These are phyloP conservation scores for Sporisorium graminicola DNA, from an alignment of 1,284 basidiomycete genomes.

Conservation along the genomic window DNA sequence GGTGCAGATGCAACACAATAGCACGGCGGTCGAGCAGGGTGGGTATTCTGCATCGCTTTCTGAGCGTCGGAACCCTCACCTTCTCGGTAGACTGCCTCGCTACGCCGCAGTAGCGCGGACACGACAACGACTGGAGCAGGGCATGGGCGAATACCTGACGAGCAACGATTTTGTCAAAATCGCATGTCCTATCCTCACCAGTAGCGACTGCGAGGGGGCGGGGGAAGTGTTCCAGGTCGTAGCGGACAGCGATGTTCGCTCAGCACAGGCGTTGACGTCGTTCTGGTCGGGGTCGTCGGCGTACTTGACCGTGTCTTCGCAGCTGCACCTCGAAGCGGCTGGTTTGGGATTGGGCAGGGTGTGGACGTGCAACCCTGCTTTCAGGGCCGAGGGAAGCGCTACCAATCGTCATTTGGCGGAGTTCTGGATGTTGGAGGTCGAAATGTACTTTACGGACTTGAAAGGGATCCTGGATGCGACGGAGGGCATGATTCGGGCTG, in stretches of 20 bases:
- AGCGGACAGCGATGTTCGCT: conserved; percentile 68
- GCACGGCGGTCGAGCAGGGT: conserved; percentile 7
- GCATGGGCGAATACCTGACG: conserved; percentile 30
- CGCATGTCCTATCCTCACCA: conserved; percentile 88
- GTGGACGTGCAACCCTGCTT: conserved; percentile 90
- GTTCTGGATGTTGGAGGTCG: conserved; percentile 99
- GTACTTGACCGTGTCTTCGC: conserved; percentile 93
- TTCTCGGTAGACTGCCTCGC: conserved; percentile 40
- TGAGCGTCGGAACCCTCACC: conserved; percentile 56
- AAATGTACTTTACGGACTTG: conserved; percentile 56
- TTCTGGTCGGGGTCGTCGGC: conserved; percentile 73
- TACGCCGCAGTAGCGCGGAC: conserved; percentile 49
- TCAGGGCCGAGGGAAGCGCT: conserved; percentile 89
- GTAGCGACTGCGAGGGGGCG: conserved; percentile 95
- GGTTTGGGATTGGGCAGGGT: conserved; percentile 80
- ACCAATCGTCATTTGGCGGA: conserved; percentile 94
- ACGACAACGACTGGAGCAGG: conserved; percentile 42
- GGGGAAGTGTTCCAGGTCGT: conserved; percentile 88
- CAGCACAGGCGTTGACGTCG: conserved; percentile 6
- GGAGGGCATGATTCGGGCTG: conserved; percentile 50
- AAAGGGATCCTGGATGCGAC: conserved; percentile 42
- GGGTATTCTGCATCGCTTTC: conserved; percentile 31
- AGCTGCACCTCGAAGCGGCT: conserved; percentile 93
- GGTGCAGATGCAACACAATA: conserved; percentile 36
- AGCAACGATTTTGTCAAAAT: conserved; percentile 80